A percentile compares a stretch with the other conserved stretches of the same genome.
Evolutionary conservation across 805 yeast species (phyloP).

Genomic region (Sugiyamaella floridensis): DNA sequence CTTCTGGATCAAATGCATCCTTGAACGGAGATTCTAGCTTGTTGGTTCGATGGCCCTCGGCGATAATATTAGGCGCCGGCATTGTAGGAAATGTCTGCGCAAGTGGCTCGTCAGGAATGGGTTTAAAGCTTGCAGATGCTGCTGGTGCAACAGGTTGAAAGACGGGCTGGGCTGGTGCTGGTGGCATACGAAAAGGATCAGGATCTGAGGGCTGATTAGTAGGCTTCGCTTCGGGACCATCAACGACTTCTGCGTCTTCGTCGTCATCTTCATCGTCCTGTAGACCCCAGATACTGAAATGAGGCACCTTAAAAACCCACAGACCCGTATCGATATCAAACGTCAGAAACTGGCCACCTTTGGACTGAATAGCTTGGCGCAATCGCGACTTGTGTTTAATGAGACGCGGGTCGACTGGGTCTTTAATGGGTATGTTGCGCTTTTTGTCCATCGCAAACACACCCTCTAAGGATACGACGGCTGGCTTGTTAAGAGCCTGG

Average conservation of each 20-base stretch:
- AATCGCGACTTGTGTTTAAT: conserved; percentile 39
- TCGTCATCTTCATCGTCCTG: conserved; percentile 33
- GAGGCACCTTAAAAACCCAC: conserved; percentile 80
- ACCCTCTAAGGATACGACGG: conserved; percentile 62
- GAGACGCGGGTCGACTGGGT: conserved; percentile 56
- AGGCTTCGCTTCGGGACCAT: conserved; percentile 31
- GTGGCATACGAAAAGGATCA: not conserved
- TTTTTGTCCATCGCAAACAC: conserved; percentile 67
- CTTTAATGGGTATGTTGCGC: conserved; percentile 50
- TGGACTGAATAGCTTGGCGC: conserved; percentile 43
- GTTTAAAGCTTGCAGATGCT: too few species aligned
- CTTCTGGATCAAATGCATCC: not conserved
- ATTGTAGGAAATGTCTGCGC: too few species aligned
- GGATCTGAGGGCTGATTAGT: conserved; percentile 15
- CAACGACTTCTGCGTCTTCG: conserved; percentile 49
- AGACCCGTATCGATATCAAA: conserved; percentile 68
- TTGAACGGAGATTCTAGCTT: not conserved
- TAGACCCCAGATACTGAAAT: conserved; percentile 93
- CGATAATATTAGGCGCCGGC: too few species aligned
- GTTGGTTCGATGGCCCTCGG: not conserved
- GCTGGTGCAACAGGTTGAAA: not conserved
- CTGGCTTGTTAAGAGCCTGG: conserved; percentile 70
- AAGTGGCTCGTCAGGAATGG: too few species aligned
- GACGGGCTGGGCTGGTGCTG: not conserved
- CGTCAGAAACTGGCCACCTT: conserved; percentile 73